These are phyloP conservation scores for Limnanthes douglasii DNA, from an alignment of 345 rosid species.

Conservation along the genomic window DNA sequence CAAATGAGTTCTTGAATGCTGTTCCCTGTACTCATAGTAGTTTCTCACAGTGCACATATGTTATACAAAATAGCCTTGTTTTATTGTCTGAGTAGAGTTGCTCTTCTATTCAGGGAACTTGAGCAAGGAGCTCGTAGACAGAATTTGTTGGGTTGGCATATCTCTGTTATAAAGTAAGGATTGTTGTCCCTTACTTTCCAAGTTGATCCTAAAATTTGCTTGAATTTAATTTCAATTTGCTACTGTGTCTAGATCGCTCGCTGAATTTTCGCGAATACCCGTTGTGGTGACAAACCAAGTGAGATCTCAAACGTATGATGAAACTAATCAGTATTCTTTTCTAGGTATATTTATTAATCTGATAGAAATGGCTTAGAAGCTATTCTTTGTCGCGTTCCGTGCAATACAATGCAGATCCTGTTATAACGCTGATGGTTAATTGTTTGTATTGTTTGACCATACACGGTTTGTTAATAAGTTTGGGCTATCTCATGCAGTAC, in stretches of 20 bases:
- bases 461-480: background rate
- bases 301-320: slow-evolving; percentile 47
- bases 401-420: no score
- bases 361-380: slow-evolving; percentile 1
- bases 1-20: no score
- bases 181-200: slow-evolving; percentile 3
- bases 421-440: no score
- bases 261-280: slow-evolving; percentile 73
- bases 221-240: slow-evolving; percentile 2
- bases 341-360: slow-evolving; percentile 32
- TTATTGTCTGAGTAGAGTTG: background rate
- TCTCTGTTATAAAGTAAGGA: slow-evolving; percentile 66
- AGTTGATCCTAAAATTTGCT: slow-evolving; percentile 1
- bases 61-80: background rate
- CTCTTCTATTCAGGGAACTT: slow-evolving; percentile 30
- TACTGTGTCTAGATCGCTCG: slow-evolving; percentile 43
- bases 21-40: no score
- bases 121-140: slow-evolving; percentile 33
- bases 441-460: no score
- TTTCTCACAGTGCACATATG: background rate
- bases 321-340: slow-evolving; percentile 35
- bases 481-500: slow-evolving; percentile 20
- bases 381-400: background rate
- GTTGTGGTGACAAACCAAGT: slow-evolving; percentile 84
- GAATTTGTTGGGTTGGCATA: slow-evolving; percentile 66